Conservation (phyloP, 2,329 filamentous ascomycete species). For the Hysterium pulicare region DNA sequence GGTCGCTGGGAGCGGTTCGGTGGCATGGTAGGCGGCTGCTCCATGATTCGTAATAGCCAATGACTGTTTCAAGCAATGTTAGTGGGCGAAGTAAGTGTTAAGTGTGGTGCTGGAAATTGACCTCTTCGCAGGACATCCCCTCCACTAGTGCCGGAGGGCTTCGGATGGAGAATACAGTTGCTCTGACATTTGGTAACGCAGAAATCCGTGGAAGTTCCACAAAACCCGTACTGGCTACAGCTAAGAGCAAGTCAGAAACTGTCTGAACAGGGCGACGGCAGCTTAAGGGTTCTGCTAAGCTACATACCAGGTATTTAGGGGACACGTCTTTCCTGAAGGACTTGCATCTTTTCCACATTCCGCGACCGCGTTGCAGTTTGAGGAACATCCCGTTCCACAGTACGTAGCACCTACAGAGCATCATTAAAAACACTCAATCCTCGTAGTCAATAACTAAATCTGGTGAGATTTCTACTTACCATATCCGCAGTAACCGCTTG, state of each 20-base stretch:
- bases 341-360: constrained; percentile 12
- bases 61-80: background rate
- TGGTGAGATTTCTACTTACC: no score
- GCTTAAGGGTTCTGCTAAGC: constrained; percentile 4
- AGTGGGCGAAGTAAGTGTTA: background rate
- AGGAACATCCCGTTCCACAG: constrained; percentile 2
- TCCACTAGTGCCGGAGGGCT: no score
- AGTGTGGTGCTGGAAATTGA: no score
- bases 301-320: constrained; percentile 16
- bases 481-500: constrained; percentile 4
- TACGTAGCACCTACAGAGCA: background rate
- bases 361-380: constrained; percentile 11
- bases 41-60: constrained; percentile 11
- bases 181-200: constrained; percentile 6
- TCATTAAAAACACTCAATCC: no score
- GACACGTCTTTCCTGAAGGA: constrained; percentile 11
- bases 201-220: constrained; percentile 5
- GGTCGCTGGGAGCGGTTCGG: background rate
- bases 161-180: constrained; percentile 3
- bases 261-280: background rate
- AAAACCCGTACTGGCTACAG: no score
- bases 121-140: no score
- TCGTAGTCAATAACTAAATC: no score
- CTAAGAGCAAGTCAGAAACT: background rate
- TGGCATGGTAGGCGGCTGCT: constrained; percentile 1